Percentiles rank a stretch among this genome's conserved stretches.
Conservation (phyloP, 2,329 filamentous ascomycete species). For the Dactylellina drechsleri region DNA sequence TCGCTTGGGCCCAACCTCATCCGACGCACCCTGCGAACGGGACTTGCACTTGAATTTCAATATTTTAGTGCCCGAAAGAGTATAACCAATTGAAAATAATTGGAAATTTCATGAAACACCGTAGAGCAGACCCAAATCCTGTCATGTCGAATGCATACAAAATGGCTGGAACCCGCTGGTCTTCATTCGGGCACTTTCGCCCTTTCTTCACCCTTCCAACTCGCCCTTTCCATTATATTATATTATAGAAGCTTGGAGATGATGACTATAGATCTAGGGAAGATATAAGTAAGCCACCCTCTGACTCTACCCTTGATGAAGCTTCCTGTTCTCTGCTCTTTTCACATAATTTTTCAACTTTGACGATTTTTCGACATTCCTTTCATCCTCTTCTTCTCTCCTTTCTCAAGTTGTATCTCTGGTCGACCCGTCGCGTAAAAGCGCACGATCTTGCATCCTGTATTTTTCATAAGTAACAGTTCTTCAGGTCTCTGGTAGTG, state of each 20-base stretch:
- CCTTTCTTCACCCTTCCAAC: conserved; percentile 21
- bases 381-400: no score
- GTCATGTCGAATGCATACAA: conserved; percentile 33
- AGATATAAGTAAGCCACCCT: conserved; percentile 39
- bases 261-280: neutral
- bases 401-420: no score
- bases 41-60: neutral
- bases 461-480: no score
- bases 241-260: neutral
- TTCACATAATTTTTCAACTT: no score
- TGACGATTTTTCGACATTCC: no score
- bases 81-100: neutral
- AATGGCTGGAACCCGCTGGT: conserved; percentile 43
- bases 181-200: conserved; percentile 28
- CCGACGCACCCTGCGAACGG: conserved; percentile 12
- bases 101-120: neutral
- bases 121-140: conserved; percentile 1
- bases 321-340: neutral
- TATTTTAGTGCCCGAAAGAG: neutral
- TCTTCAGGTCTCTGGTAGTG: no score
- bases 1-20: conserved; percentile 50
- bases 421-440: no score
- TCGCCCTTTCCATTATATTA: neutral
- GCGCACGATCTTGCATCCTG: no score
- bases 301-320: neutral